Evolutionary conservation across 176 grass and related monocot genomes (phyloP), one percentile per base, ranked within the genome.

Genomic region (Eragrostis curvula): DNA sequence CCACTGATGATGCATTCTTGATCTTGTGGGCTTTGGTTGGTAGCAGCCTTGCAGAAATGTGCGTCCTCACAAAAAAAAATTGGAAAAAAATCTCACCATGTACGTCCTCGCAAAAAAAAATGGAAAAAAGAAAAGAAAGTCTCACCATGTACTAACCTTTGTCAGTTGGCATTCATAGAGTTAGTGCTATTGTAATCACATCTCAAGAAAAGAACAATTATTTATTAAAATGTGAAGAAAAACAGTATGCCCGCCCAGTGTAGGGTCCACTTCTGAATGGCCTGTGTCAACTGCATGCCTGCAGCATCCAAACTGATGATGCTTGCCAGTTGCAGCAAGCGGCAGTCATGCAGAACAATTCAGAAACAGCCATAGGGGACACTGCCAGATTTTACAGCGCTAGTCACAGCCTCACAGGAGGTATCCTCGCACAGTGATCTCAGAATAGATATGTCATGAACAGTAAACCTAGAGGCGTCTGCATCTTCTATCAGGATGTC

Each of bases 241-340:
- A 36, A 36, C 32, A 36, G 32, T 36, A 36, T 18, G 29, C 74
- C 43, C 43, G 73, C 43, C 25, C 5, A 79, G 21, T 78, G n/a
- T 3, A 44, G 23, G 81, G 49, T 15, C 78, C 50, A 53, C 23
- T 5, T 25, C 53, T 85, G 39, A 73, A 78, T 21, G 74, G 74
- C 42, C 10, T 41, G n/a, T 47, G 43, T 18, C 8, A 20, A 59
- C 10, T n/a, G 63, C 18, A 13, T 42, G 53, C 66, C 57, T 78
- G 75, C 55, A 70, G 61, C 53, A 62, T 42, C 74, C 75, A 79
- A 64, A 85, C 78, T 18, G 56, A 71, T 79, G 66, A 24, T 43
- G 52, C 6, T 42, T 72, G 18, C 51, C 51, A 7, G 51, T 55
- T 55, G 16, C 27, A 7, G 8, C 25, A 62, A 7, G 73, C 74